phyloP scores from a whole-genome alignment of 2,329 filamentous ascomycete species.

The Ophiosphaerella narmari region DNA sequence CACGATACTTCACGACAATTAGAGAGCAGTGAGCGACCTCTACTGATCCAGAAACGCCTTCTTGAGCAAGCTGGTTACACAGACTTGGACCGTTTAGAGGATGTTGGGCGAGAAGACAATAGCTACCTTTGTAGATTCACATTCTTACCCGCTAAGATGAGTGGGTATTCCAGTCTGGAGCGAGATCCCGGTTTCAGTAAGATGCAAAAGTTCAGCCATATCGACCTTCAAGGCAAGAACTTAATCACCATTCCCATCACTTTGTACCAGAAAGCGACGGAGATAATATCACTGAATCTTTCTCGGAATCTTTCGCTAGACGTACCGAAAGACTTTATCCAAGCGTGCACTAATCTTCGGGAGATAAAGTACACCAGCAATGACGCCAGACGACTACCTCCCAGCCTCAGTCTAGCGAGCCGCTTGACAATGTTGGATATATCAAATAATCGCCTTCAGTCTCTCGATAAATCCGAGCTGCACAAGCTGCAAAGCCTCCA shows the following conservation, averaged over 20 bases:
- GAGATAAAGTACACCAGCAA: slow-evolving; percentile 98
- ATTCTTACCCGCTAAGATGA: slow-evolving; percentile 87
- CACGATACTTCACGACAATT: slow-evolving; percentile 87
- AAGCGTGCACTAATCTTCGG: slow-evolving; percentile 85
- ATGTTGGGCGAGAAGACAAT: slow-evolving; percentile 94
- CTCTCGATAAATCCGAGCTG: slow-evolving; percentile 83
- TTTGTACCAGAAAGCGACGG: slow-evolving; percentile 85
- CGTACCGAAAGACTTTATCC: slow-evolving; percentile 94
- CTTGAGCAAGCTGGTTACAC: slow-evolving; percentile 92
- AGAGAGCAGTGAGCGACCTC: slow-evolving; percentile 75
- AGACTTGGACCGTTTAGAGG: slow-evolving; percentile 83
- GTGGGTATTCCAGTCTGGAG: slow-evolving; percentile 73
- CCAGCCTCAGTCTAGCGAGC: slow-evolving; percentile 79
- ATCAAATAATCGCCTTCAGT: slow-evolving; percentile 90
- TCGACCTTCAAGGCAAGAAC: slow-evolving; percentile 88
- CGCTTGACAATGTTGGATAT: slow-evolving; percentile 88
- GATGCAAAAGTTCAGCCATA: slow-evolving; percentile 88
- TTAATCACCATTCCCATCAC: slow-evolving; percentile 93
- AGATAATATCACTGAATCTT: slow-evolving; percentile 93
- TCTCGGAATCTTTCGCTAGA: slow-evolving; percentile 91
- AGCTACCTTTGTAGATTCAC: slow-evolving; percentile 96
- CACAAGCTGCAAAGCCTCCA: slow-evolving; percentile 75
- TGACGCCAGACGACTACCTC: slow-evolving; percentile 83
- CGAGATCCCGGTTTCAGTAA: slow-evolving; percentile 79
- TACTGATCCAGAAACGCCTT: slow-evolving; percentile 88